Conservation (phyloP, 371 early-diverging fungal genomes). For the Dinochytrium kinnereticum region DNA sequence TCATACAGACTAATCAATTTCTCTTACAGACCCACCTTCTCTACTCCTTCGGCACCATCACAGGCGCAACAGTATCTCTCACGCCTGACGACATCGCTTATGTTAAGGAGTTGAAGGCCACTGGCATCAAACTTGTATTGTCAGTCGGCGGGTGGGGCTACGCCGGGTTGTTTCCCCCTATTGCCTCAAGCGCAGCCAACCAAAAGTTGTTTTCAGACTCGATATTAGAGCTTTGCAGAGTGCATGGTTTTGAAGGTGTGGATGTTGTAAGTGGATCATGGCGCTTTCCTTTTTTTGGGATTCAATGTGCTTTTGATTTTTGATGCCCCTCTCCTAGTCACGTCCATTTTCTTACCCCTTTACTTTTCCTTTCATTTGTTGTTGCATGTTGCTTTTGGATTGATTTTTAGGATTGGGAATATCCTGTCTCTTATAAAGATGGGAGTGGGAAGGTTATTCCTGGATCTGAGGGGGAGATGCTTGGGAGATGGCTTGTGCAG, state of each 20-base stretch:
- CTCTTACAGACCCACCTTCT: conserved; percentile 17
- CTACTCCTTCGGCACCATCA: conserved; percentile 20
- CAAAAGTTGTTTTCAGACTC: conserved; percentile 6
- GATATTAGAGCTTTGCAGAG: background rate
- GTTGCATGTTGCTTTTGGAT: background rate
- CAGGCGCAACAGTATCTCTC: background rate
- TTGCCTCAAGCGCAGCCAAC: background rate
- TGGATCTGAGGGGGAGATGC: conserved; percentile 20
- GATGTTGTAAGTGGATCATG: conserved; percentile 28
- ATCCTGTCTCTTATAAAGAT: conserved; percentile 13
- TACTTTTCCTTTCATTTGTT: background rate
- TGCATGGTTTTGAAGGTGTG: conserved; percentile 22
- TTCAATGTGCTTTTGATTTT: too few relatives aligned
- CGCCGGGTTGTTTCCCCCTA: conserved; percentile 1
- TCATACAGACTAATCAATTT: background rate
- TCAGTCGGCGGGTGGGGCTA: conserved; percentile 27
- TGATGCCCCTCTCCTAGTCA: too few relatives aligned
- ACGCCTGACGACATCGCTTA: conserved; percentile 1
- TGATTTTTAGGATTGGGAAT: conserved; percentile 33
- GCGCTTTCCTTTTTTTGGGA: too few relatives aligned
- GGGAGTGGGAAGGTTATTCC: conserved; percentile 20
- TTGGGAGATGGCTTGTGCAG: background rate
- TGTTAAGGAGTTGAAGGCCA: background rate
- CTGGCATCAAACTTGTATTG: conserved; percentile 15
- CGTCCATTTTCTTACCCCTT: background rate